Conservation (phyloP, 176 grass and related monocot species). For the maize (Zea mays) region Zm-B73-REFERENCE-NAM-5.0 NC_050100.1:220534501-220535000, state of each 20-base stretch:
- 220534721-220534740: slow-evolving; percentile 2
- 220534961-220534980: not conserved
- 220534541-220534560: no score
- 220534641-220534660: not conserved
- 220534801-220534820: not conserved
- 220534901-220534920: not conserved
- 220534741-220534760: not conserved
- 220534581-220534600: not conserved
- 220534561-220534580: no score
- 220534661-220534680: not conserved
- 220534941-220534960: not conserved
- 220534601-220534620: not conserved
- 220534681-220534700: not conserved
- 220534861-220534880: not conserved
- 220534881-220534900: not conserved
- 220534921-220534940: not conserved
- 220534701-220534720: not conserved
- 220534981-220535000: not conserved
- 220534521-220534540: no score
- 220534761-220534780: not conserved
- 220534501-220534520: no score
- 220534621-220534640: not conserved
- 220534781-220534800: not conserved
- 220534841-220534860: not conserved
- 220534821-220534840: not conserved